These are phyloP conservation scores for Babesia bovis DNA, from an alignment of 169 alveolate species.

Conservation along the genomic window DNA sequence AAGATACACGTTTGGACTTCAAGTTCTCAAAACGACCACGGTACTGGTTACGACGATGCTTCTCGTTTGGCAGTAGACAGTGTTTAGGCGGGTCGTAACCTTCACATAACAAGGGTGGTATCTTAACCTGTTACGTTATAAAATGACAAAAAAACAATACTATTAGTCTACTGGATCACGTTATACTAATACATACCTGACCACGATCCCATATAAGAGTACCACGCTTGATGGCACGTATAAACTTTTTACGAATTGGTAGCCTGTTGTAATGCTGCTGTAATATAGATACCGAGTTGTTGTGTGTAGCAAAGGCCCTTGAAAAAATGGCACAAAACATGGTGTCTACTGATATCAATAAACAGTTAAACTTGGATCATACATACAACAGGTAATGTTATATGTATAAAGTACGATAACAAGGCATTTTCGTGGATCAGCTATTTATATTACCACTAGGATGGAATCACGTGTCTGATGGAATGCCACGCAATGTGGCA, in stretches of 20 bases:
- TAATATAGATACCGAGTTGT: constrained; percentile 78
- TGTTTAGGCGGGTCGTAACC: constrained; percentile 78
- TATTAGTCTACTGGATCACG: not conserved
- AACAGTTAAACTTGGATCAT: too few species aligned
- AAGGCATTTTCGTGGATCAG: too few species aligned
- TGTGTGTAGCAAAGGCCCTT: constrained; percentile 67
- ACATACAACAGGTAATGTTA: too few species aligned
- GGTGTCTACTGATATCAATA: too few species aligned
- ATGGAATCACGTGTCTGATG: too few species aligned
- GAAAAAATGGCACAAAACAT: not conserved
- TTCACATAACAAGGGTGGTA: constrained; percentile 75
- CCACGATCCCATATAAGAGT: constrained; percentile 84
- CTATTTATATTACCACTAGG: too few species aligned
- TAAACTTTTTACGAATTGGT: constrained; percentile 76
- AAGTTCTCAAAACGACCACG: constrained; percentile 57
- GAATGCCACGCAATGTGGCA: too few species aligned
- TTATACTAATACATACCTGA: constrained; percentile 65
- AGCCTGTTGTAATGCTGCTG: constrained; percentile 81
- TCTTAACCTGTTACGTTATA: constrained; percentile 59
- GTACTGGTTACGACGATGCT: constrained; percentile 41
- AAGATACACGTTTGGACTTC: constrained; percentile 48
- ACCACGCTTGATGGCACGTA: constrained; percentile 78
- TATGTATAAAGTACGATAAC: too few species aligned
- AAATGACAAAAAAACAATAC: not conserved
- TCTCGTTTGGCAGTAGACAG: constrained; percentile 71